These are phyloP conservation scores for Jatropha multifida DNA, from an alignment of 441 rosid genomes.

Conservation along the genomic window DNA sequence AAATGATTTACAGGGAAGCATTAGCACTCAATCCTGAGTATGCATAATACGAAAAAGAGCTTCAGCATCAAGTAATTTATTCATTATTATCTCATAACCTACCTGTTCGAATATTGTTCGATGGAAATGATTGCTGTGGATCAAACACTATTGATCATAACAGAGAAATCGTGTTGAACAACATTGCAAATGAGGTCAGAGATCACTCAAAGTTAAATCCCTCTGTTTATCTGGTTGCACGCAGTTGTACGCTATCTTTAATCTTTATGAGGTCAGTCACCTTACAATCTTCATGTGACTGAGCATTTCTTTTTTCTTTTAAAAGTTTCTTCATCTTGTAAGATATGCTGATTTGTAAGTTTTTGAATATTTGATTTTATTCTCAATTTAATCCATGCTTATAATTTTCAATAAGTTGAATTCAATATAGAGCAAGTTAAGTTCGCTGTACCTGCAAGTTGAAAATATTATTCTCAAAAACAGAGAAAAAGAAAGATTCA, in stretches of 20 bases:
- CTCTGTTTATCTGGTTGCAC: not conserved
- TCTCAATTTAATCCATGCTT: conserved; percentile 5
- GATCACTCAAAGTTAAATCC: not conserved
- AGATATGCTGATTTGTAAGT: not conserved
- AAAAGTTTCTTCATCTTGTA: not conserved
- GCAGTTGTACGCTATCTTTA: not conserved
- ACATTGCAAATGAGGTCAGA: not conserved
- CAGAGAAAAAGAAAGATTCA: too few relatives aligned
- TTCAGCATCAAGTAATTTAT: not conserved
- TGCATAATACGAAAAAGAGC: conserved; percentile 28
- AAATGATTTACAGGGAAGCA: conserved; percentile 79
- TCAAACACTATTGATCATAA: not conserved
- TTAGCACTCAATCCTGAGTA: conserved; percentile 66
- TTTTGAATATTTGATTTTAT: not conserved
- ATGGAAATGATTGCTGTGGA: not conserved
- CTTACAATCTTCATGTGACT: not conserved
- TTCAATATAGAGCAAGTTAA: not conserved
- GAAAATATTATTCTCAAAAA: too few relatives aligned
- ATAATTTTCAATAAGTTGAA: conserved; percentile 2
- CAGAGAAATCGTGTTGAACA: not conserved
- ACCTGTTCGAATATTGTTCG: not conserved
- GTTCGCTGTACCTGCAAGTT: too few relatives aligned
- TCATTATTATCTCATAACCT: conserved; percentile 6
- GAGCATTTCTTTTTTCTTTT: not conserved
- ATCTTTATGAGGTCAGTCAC: conserved; percentile 1